These are phyloP conservation scores for Penicillium sp. DNA, from an alignment of 2,329 filamentous ascomycete genomes.

Conservation along the genomic window DNA sequence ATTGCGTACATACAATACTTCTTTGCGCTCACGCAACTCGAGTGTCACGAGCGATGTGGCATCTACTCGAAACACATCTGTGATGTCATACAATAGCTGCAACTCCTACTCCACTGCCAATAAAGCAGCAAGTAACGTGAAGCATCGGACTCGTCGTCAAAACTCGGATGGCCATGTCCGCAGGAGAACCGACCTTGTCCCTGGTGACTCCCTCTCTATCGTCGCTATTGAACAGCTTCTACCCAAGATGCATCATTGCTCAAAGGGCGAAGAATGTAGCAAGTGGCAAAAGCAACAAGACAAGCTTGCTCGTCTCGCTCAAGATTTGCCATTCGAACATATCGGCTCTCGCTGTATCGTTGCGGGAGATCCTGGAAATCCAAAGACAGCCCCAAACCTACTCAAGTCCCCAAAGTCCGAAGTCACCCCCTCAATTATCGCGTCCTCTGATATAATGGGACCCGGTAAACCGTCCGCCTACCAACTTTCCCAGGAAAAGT, in stretches of 20 bases:
- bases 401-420: constrained; percentile 67
- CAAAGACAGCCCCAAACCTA: constrained; percentile 58
- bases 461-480: constrained; percentile 60
- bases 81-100: neutral
- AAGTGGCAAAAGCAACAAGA: constrained; percentile 80
- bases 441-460: constrained; percentile 86
- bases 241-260: constrained; percentile 78
- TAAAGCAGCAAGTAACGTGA: neutral
- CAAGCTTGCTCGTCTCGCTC: constrained; percentile 69
- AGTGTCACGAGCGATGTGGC: constrained; percentile 4
- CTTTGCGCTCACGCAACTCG: constrained; percentile 4
- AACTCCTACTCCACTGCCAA: neutral
- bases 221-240: constrained; percentile 88
- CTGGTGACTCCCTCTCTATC: constrained; percentile 81
- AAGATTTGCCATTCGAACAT: constrained; percentile 71
- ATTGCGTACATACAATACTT: neutral
- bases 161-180: neutral
- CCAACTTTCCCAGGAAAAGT: constrained; percentile 67
- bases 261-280: constrained; percentile 79
- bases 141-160: constrained; percentile 23
- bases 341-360: constrained; percentile 70
- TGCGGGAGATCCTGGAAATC: constrained; percentile 74
- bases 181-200: constrained; percentile 38
- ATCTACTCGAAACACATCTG: constrained; percentile 8
- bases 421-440: constrained; percentile 75